Percentiles rank a stretch among this genome's conserved stretches.
Conservation (phyloP, 176 grass and related monocot genomes). For the Neostapfia colusana region DNA sequence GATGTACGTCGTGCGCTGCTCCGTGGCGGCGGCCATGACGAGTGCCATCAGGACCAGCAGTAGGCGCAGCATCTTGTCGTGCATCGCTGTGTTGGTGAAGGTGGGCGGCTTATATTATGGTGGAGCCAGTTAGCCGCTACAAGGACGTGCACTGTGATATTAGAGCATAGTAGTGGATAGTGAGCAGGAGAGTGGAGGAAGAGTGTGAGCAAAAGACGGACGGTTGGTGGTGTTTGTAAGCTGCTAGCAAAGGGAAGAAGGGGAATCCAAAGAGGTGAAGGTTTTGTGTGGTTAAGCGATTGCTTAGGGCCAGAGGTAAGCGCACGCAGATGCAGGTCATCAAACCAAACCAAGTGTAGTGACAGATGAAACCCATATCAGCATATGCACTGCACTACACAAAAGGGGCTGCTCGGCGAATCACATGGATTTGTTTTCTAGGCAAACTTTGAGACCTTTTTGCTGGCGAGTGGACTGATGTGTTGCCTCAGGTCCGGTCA, state of each 20-base stretch:
- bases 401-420: not conserved
- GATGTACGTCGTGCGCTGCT: constrained; percentile 62
- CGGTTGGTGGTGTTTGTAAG: constrained; percentile 26
- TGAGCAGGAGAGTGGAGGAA: constrained; percentile 16
- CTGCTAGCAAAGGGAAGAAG: not conserved
- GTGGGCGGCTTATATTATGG: not conserved
- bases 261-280: constrained; percentile 11
- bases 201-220: constrained; percentile 45
- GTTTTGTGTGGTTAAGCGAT: constrained; percentile 41
- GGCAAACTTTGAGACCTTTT: constrained; percentile 39
- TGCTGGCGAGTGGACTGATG: not conserved
- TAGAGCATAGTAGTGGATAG: not conserved
- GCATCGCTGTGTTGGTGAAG: not conserved
- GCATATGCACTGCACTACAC: not conserved
- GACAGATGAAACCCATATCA: not conserved
- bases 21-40: not conserved
- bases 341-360: not conserved
- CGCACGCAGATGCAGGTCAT: not conserved
- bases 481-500: not conserved
- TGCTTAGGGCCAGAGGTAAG: constrained; percentile 41
- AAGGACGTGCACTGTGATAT: constrained; percentile 1
- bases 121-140: not conserved
- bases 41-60: not conserved
- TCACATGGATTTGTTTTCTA: constrained; percentile 60
- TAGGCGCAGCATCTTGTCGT: constrained; percentile 14